These are phyloP conservation scores for Nothomitra cinnamomea DNA, from an alignment of 2,329 filamentous ascomycete species.

Conservation along the genomic window DNA sequence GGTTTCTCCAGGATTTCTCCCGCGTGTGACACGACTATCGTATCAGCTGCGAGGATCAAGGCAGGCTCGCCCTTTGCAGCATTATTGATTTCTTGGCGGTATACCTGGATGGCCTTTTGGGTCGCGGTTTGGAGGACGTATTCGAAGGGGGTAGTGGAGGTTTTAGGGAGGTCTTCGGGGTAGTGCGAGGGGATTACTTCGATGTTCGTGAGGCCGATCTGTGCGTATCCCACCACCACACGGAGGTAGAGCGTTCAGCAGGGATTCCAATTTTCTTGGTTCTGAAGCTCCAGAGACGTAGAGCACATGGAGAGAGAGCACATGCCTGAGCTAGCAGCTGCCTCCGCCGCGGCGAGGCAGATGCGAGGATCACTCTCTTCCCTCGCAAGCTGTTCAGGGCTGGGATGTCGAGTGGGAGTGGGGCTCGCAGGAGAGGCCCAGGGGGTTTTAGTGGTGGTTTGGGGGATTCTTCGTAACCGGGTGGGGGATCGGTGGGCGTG, in stretches of 20 bases:
- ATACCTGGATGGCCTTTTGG: slow-evolving; percentile 67
- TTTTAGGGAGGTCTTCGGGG: slow-evolving; percentile 73
- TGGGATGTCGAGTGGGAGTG: slow-evolving; percentile 60
- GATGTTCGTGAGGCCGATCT: slow-evolving; percentile 66
- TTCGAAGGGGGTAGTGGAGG: slow-evolving; percentile 57
- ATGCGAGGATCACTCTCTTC: slow-evolving; percentile 77
- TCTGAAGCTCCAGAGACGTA: too few relatives aligned
- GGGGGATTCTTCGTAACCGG: slow-evolving; percentile 8
- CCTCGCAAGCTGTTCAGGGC: slow-evolving; percentile 59
- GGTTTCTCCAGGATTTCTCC: slow-evolving; percentile 87
- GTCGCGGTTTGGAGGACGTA: slow-evolving; percentile 81
- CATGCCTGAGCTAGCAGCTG: slow-evolving; percentile 57
- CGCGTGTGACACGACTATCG: slow-evolving; percentile 60
- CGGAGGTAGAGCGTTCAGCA: too few relatives aligned
- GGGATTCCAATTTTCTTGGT: too few relatives aligned
- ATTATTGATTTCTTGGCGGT: slow-evolving; percentile 39
- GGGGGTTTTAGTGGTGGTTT: slow-evolving; percentile 15
- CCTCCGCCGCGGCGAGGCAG: slow-evolving; percentile 68
- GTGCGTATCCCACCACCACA: slow-evolving; percentile 6
- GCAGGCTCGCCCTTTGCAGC: slow-evolving; percentile 49
- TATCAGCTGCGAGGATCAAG: slow-evolving; percentile 80
- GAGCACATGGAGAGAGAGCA: background rate
- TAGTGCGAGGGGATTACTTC: slow-evolving; percentile 72
- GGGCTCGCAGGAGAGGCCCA: slow-evolving; percentile 31
- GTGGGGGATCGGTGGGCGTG: slow-evolving; percentile 12